These are phyloP conservation scores for Barbarea vulgaris DNA, from an alignment of 345 rosid genomes.

Conservation along the genomic window DNA sequence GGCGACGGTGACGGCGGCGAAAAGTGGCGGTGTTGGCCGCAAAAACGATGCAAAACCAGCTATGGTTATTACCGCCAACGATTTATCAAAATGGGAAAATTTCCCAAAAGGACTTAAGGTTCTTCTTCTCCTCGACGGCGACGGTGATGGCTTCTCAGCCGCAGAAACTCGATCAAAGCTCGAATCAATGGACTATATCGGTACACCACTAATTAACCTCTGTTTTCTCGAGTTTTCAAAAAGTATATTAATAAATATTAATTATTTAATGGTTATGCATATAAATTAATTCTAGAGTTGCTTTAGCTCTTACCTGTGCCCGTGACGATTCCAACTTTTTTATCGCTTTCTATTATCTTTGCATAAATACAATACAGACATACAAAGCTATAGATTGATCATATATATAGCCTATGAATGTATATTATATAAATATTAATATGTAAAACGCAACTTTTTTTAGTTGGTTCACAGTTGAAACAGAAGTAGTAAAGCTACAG, in stretches of 20 bases:
- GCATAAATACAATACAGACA: constrained; percentile 13
- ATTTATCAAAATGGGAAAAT: constrained; percentile 84
- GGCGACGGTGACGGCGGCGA: constrained; percentile 32
- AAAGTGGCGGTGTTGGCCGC: constrained; percentile 53
- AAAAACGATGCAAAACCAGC: constrained; percentile 96
- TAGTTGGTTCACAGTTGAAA: constrained; percentile 1
- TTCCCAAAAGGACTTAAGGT: constrained; percentile 95
- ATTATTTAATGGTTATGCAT: neutral
- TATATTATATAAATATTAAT: neutral
- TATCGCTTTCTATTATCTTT: neutral
- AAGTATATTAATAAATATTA: neutral
- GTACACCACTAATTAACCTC: constrained; percentile 48
- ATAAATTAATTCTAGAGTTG: neutral
- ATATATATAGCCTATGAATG: neutral
- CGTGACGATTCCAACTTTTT: constrained; percentile 26
- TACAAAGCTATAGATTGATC: neutral
- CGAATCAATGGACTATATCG: constrained; percentile 87
- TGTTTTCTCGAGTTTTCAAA: neutral
- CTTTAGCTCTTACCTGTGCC: constrained; percentile 26
- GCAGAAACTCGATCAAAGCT: constrained; percentile 72
- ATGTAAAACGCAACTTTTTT: constrained; percentile 11
- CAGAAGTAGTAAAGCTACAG: constrained; percentile 11
- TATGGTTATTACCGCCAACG: constrained; percentile 85
- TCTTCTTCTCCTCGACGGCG: constrained; percentile 76
- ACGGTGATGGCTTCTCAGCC: constrained; percentile 52